These are phyloP conservation scores for Monosporascus sp. DNA, from an alignment of 2,329 filamentous ascomycete genomes.

Conservation along the genomic window DNA sequence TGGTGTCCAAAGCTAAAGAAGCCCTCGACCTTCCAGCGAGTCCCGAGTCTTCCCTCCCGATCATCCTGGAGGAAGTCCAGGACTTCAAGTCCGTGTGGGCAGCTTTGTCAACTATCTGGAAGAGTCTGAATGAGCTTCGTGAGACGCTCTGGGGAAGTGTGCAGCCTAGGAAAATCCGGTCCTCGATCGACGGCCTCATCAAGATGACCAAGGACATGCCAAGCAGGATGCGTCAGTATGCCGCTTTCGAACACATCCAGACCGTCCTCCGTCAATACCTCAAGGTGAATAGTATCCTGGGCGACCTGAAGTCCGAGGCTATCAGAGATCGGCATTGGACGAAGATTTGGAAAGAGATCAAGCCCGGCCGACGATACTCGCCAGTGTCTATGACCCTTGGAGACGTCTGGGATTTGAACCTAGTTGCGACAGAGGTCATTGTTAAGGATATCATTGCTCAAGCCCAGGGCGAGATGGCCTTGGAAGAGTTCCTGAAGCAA, in stretches of 20 bases:
- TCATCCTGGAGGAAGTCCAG: constrained; percentile 89
- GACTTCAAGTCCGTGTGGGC: constrained; percentile 99
- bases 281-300: constrained; percentile 83
- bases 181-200: constrained; percentile 83
- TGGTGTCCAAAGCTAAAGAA: constrained; percentile 95
- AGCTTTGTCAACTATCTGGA: constrained; percentile 92
- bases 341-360: constrained; percentile 95
- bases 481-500: constrained; percentile 95
- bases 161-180: constrained; percentile 86
- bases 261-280: constrained; percentile 80
- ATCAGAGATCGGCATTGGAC: constrained; percentile 95
- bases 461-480: constrained; percentile 94
- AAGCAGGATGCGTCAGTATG: constrained; percentile 97
- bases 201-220: constrained; percentile 99
- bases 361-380: constrained; percentile 88
- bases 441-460: constrained; percentile 93
- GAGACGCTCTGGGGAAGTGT: constrained; percentile 94
- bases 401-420: constrained; percentile 96
- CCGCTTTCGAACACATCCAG: constrained; percentile 98
- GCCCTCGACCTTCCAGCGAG: constrained; percentile 83
- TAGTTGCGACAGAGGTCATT: constrained; percentile 77
- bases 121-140: constrained; percentile 85
- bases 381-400: constrained; percentile 93
- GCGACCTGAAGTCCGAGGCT: constrained; percentile 92
- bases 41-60: constrained; percentile 73